Evolutionary conservation across 148 eudicot genomes (phyloP), one percentile per base, ranked within the genome.

Genomic region (Diospyros kaki): DNA sequence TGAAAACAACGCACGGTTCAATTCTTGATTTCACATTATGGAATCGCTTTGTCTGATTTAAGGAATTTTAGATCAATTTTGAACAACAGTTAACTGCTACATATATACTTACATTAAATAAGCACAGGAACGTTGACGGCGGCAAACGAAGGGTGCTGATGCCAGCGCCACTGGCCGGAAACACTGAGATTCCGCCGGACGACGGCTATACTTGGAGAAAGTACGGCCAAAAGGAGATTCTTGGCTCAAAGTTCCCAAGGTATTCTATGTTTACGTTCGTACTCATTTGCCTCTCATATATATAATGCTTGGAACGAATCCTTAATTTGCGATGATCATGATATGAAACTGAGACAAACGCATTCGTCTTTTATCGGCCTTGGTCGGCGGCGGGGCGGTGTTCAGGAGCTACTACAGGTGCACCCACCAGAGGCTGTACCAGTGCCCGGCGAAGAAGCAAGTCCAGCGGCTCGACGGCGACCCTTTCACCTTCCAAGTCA

Each of bases 151-250:
- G 63, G 74, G 64, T 79, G 61, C 80, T 75, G 73, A 81, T 90
- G 43, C 69, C 86, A 13, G 98, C 89, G 3, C 96, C 96, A 41
- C 73, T 60, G 44, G 83, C 85, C 73, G 98, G 98, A 1, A 90
- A 94, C 75, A 85, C 86, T 0, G 97, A 92, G 62, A 76, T 88
- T 66, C 98, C 98, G 44, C 98, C 98, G 0, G 98, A 92, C 10
- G 98, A 94, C 75, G 93, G 93, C 41, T 84, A 78, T 73, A 92
- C 91, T 53, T 94, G 98, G 98, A 79, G 97, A 65, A 94, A 94
- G 80, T 94, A 94, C 69, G 98, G 98, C 43, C 98, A 94, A 59
- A 94, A 94, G 56, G 93, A 85, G 71, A 94, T 94, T 77, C 92
- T 90, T 8, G 87, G 89, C 4, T 74, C 93, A 18, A 89, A 6